Base-by-base conservation (phyloP, 768 basidiomycete genomes). In the Candolleomyces efflorescens region DNA sequence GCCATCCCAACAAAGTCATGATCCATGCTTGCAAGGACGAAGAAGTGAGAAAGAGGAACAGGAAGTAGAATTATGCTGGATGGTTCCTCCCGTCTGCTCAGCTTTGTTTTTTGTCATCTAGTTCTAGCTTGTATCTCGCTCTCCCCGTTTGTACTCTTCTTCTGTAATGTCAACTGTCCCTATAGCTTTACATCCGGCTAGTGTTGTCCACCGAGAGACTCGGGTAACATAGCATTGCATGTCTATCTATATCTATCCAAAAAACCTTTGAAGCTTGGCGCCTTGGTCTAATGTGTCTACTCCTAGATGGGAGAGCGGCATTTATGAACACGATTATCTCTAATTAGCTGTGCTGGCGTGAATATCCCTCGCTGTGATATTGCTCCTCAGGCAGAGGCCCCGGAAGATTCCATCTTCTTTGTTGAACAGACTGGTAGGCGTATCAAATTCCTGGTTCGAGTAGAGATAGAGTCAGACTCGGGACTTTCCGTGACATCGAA, bases 21-120 rank as follows among this genome's bases (percentile, higher is more conserved):
- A 66, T 94, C 63, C 90, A 92, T 66, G 84, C 86, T 20, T 89
- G 87, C 77, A 92, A 91, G 71, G 90, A 93, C 52, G 91, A 93
- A 20, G 91, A 93, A 71, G 88, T 92, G 55, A 90, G 83, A 73
- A 88, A 87, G 75, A 71, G 79, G 59, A 71, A 75, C n/a, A 71
- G 75, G 62, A 78, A 77, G 66, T 74, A 75, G 65, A 61, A 62
- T 38, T 43, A 43, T 6, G 41, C 9, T 17, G 13, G 15, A 20
- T 43, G 17, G 15, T 13, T 43, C 18, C 41, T 43, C 15, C n/a
- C 17, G 41, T 17, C 41, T 43, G 15, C 18, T 43, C 11, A 5
- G 32, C 32, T 11, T 11, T 32, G 32, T 32, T 7, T 32, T 11
- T 32, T 32, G 32, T 32, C 32, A 32, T 27, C n/a, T n/a, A n/a